These are phyloP conservation scores for Stemphylium beticola DNA, from an alignment of 2,329 filamentous ascomycete species.

Conservation along the genomic window DNA sequence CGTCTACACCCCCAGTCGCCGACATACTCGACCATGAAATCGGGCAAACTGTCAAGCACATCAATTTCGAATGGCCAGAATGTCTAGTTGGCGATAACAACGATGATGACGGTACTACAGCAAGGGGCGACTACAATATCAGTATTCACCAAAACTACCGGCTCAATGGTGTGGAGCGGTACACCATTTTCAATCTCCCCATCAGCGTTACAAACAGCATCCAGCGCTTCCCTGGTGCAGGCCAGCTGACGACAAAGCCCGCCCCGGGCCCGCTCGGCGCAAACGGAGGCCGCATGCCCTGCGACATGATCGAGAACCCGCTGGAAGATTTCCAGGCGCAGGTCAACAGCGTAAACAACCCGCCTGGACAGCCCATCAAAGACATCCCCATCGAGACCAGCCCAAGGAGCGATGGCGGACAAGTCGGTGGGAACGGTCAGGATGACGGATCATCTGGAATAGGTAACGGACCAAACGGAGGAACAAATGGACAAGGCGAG, in stretches of 20 bases:
- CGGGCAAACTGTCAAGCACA: conserved; percentile 74
- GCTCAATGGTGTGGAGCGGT: conserved; percentile 67
- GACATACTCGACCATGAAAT: conserved; percentile 69
- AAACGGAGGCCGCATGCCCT: conserved; percentile 43
- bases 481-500: conserved; percentile 13
- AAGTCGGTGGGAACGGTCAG: conserved; percentile 30
- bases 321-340: conserved; percentile 32
- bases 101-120: conserved; percentile 50
- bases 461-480: conserved; percentile 1
- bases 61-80: conserved; percentile 74
- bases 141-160: conserved; percentile 75
- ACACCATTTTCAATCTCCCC: conserved; percentile 74
- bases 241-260: conserved; percentile 40
- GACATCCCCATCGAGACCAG: conserved; percentile 36
- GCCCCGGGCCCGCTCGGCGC: conserved; percentile 42
- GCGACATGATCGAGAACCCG: conserved; percentile 37
- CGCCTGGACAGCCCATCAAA: conserved; percentile 38
- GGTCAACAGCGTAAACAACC: conserved; percentile 42
- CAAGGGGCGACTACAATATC: conserved; percentile 71
- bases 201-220: conserved; percentile 73
- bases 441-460: conserved; percentile 18
- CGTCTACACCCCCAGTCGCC: conserved; percentile 59
- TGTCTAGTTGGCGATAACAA: conserved; percentile 69
- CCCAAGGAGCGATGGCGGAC: conserved; percentile 32
- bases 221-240: conserved; percentile 40